These are phyloP conservation scores for Colletotrichum shisoi DNA, from an alignment of 2,329 filamentous ascomycete species.

Conservation along the genomic window DNA sequence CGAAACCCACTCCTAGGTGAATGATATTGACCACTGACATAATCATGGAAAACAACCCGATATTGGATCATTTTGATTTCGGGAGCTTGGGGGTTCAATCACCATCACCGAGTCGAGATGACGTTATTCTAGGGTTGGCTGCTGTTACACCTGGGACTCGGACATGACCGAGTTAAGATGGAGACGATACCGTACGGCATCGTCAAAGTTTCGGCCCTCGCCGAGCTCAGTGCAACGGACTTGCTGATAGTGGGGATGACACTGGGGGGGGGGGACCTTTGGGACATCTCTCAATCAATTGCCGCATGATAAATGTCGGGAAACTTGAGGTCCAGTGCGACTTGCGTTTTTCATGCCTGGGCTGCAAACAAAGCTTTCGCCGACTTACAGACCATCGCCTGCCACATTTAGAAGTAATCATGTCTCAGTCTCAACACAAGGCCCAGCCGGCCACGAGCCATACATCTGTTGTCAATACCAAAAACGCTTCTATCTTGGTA, in stretches of 20 bases:
- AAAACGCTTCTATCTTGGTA: conserved; percentile 42
- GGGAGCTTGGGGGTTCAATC: neutral
- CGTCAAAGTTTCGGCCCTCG: conserved; percentile 6
- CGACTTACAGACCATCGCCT: neutral
- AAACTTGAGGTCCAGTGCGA: no score
- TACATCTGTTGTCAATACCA: conserved; percentile 42
- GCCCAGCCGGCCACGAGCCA: conserved; percentile 38
- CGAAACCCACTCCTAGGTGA: neutral
- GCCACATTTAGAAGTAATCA: neutral
- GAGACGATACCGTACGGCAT: neutral
- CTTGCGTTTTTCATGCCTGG: neutral
- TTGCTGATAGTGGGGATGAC: neutral
- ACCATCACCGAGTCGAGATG: neutral
- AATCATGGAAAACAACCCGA: neutral
- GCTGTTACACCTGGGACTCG: neutral
- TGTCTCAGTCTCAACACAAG: conserved; percentile 22
- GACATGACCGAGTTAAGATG: conserved; percentile 12
- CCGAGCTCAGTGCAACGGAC: neutral
- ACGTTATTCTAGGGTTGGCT: neutral
- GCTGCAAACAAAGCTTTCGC: neutral
- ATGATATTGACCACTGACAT: neutral
- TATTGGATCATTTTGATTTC: no score
- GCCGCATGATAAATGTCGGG: conserved; percentile 1
- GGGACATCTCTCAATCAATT: no score
- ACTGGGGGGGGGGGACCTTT: no score